Conservation (phyloP, 2,329 filamentous ascomycete species). For the Colletotrichum shisoi region DNA sequence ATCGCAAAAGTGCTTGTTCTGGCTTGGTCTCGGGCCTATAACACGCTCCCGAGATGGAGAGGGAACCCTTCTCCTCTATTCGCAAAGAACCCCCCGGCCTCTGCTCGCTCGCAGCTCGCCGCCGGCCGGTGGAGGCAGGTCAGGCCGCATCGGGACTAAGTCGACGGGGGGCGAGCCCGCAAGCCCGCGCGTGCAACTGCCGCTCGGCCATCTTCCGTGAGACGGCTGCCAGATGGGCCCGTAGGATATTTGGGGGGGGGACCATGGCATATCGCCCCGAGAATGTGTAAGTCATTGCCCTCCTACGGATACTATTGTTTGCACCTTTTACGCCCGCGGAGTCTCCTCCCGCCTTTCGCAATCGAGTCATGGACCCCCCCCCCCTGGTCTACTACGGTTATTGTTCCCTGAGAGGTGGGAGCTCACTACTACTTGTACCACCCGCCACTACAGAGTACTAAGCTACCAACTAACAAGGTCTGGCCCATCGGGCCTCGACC, state of each 20-base stretch:
- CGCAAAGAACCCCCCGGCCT: too few relatives aligned
- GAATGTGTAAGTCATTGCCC: neutral
- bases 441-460: neutral
- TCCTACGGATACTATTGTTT: neutral
- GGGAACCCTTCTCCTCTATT: too few relatives aligned
- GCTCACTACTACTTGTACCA: neutral
- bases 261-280: neutral
- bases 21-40: neutral
- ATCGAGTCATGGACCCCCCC: conserved; percentile 35
- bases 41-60: neutral
- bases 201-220: conserved; percentile 38
- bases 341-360: neutral
- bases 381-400: neutral
- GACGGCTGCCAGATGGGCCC: neutral
- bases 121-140: conserved; percentile 19
- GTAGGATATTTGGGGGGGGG: too few relatives aligned
- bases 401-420: conserved; percentile 2
- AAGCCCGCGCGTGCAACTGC: conserved; percentile 26
- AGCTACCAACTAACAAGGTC: conserved; percentile 5
- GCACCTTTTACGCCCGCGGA: conserved; percentile 19
- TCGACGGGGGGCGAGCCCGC: conserved; percentile 20
- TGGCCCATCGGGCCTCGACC: conserved; percentile 32
- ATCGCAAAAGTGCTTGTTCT: conserved; percentile 14
- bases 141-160: conserved; percentile 17
- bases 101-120: conserved; percentile 21